These are phyloP conservation scores for Carex sylvatica DNA, from an alignment of 202 grass and related monocot genomes.

Conservation along the genomic window DNA sequence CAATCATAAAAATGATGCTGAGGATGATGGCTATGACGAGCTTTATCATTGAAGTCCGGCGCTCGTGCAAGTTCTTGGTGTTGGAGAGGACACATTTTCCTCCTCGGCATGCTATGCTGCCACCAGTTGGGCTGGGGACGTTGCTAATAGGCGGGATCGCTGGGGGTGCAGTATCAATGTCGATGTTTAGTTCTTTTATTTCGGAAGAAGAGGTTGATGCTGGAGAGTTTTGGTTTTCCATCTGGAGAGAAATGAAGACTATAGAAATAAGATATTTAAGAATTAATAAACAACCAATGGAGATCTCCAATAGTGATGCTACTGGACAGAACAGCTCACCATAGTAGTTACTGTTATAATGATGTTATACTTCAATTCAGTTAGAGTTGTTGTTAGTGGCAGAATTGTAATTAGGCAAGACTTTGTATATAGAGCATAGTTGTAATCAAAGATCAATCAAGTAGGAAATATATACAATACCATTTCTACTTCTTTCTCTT, in stretches of 20 bases:
- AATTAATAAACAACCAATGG: neutral
- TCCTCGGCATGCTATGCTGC: slow-evolving; percentile 60
- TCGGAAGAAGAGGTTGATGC: slow-evolving; percentile 14
- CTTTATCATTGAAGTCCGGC: slow-evolving; percentile 68
- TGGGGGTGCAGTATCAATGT: neutral
- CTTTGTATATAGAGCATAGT: no score
- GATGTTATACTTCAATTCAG: no score
- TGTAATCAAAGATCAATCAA: no score
- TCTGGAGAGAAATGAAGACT: slow-evolving; percentile 39
- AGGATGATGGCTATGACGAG: slow-evolving; percentile 69
- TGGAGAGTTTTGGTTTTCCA: slow-evolving; percentile 40
- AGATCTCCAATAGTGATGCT: no score
- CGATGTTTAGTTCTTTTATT: slow-evolving; percentile 50
- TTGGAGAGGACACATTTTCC: slow-evolving; percentile 62
- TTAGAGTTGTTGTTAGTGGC: no score
- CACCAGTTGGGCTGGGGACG: slow-evolving; percentile 34
- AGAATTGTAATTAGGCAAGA: no score
- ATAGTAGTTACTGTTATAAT: no score
- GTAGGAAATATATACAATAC: no score
- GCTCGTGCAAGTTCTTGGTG: slow-evolving; percentile 55
- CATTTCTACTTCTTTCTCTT: no score
- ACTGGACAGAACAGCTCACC: no score
- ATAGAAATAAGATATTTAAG: neutral
- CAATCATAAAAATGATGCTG: slow-evolving; percentile 73
- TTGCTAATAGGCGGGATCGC: neutral